Base-by-base conservation (phyloP, 2,329 filamentous ascomycete genomes). In the Sarocladium strictum region DNA sequence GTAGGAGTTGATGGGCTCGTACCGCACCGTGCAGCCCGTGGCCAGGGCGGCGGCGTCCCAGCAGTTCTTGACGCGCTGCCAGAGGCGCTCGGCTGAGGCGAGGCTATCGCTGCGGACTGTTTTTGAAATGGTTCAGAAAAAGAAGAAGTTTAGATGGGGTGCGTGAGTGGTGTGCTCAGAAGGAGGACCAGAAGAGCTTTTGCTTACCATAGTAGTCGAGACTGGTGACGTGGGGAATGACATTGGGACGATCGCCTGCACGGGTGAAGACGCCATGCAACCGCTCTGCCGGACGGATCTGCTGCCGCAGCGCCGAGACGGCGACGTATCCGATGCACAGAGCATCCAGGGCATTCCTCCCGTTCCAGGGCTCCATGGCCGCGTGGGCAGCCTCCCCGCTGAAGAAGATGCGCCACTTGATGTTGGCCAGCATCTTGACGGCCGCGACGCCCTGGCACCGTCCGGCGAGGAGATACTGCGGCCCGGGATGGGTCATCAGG, bases 341-440 rank as follows among this genome's bases (percentile, higher is more conserved):
- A 1, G 70, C 71, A 40, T 73, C 71, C 2, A 73, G 61, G 0
- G 71, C 71, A 49, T 72, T 73, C 15, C 64, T 53, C 0, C 70
- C 69, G 26, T 67, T 65, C 69, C 69, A 72, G 0, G 71, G 70
- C 47, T 67, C 65, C 10, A 59, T 64, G 3, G 64, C 70, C 0
- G 70, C 69, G 41, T 73, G 70, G 1, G 69, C 69, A 1, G 65
- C 57, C 27, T 60, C 62, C 1, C 71, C 70, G 5, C 53, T 60
- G 53, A 70, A 72, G 40, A 66, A 64, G 19, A 68, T 65, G 2
- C 57, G 57, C 53, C 69, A 64, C 54, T 67, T 68, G 53, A 64
- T 59, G 32, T 64, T 66, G 1, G 67, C 65, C 14, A 70, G 62
- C 27, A 70, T 61, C 41, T 64, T 61, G 35, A 66, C 47, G 9